These are phyloP conservation scores for Mycena polygramma DNA, from an alignment of 768 basidiomycete species.

Conservation along the genomic window DNA sequence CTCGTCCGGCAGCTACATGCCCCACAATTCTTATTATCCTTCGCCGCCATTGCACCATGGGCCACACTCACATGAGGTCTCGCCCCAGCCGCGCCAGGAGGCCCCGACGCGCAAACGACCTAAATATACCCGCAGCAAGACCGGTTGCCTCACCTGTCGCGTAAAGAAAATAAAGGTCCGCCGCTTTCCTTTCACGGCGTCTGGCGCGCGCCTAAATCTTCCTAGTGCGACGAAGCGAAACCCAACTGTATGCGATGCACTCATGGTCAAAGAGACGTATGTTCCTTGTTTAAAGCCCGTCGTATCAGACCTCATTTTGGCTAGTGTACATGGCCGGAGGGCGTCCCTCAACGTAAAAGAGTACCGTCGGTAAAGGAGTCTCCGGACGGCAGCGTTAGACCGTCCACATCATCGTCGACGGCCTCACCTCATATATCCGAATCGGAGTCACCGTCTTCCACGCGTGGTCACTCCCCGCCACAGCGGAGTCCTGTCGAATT, in stretches of 20 bases:
- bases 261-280: slow-evolving; percentile 86
- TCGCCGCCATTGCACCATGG: slow-evolving; percentile 56
- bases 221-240: slow-evolving; percentile 91
- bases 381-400: slow-evolving; percentile 62
- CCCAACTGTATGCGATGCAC: slow-evolving; percentile 90
- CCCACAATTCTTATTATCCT: slow-evolving; percentile 56
- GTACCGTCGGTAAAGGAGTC: slow-evolving; percentile 68
- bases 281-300: slow-evolving; percentile 39
- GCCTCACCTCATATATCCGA: slow-evolving; percentile 81
- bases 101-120: slow-evolving; percentile 76
- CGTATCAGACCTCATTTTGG: slow-evolving; percentile 21
- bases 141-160: slow-evolving; percentile 94
- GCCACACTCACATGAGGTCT: slow-evolving; percentile 61
- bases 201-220: slow-evolving; percentile 18
- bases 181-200: slow-evolving; percentile 23
- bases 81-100: slow-evolving; percentile 56
- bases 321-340: slow-evolving; percentile 90
- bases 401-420: slow-evolving; percentile 69
- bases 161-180: slow-evolving; percentile 94
- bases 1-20: slow-evolving; percentile 58
- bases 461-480: slow-evolving; percentile 75
- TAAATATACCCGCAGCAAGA: slow-evolving; percentile 95
- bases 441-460: slow-evolving; percentile 74
- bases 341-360: slow-evolving; percentile 80
- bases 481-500: slow-evolving; percentile 59